Percentiles rank a stretch among this genome's conserved stretches.
Conservation (phyloP, 148 eudicot genomes). For the Cornus controversa region DNA sequence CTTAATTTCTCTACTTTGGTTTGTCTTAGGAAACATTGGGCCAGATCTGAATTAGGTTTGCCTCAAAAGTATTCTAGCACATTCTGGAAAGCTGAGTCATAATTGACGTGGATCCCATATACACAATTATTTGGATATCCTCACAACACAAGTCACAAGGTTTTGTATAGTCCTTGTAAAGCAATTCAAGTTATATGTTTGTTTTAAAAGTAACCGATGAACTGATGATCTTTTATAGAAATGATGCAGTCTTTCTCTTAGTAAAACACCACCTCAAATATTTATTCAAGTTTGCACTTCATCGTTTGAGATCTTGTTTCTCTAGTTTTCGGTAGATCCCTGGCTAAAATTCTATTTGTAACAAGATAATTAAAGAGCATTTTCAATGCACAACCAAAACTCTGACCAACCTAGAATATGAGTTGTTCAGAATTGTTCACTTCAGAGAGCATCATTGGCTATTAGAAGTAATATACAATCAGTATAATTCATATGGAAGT, state of each 20-base stretch:
- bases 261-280: background rate
- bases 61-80: too few species aligned
- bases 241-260: background rate
- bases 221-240: background rate
- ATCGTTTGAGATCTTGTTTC: background rate
- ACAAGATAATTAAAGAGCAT: too few species aligned
- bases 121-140: too few species aligned
- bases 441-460: background rate
- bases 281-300: background rate
- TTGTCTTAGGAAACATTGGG: background rate
- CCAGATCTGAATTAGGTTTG: too few species aligned
- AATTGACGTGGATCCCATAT: too few species aligned
- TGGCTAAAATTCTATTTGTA: background rate
- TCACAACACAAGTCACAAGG: background rate
- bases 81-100: too few species aligned
- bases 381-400: background rate
- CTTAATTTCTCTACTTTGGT: background rate
- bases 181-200: background rate
- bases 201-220: background rate
- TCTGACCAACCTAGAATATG: background rate
- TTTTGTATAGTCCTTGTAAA: background rate
- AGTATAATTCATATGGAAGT: too few species aligned
- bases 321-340: background rate
- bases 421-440: background rate
- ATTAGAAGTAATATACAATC: background rate